Evolutionary conservation across 2,329 filamentous ascomycete genomes (phyloP).

Genomic region (Penicillium verrucosum): DNA sequence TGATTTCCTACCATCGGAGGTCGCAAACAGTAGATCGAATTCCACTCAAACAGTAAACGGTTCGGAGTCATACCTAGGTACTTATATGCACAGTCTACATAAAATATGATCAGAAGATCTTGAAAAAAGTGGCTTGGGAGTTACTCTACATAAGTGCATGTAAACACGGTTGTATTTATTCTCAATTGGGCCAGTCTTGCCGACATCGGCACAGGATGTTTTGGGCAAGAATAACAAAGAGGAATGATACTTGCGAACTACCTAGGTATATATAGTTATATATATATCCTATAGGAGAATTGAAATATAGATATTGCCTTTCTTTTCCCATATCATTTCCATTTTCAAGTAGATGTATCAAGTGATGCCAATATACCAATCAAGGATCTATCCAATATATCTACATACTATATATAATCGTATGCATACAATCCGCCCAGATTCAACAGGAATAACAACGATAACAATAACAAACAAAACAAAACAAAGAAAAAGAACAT

Average conservation of each 20-base stretch:
- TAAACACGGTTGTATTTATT: neutral
- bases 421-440: neutral
- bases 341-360: neutral
- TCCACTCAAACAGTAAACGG: neutral
- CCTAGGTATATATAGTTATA: neutral
- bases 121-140: neutral
- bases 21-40: neutral
- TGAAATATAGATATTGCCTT: neutral
- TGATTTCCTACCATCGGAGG: neutral
- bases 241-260: neutral
- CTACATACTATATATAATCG: too few relatives aligned
- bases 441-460: neutral
- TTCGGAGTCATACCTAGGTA: neutral
- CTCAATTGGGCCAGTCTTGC: neutral
- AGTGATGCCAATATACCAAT: neutral
- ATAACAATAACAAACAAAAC: neutral
- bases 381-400: neutral
- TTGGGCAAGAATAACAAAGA: neutral
- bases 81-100: neutral
- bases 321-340: neutral
- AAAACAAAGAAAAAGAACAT: conserved; percentile 1
- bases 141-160: neutral
- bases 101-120: neutral
- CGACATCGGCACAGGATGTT: neutral
- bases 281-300: neutral